These are phyloP conservation scores for Nyctanthes arbortristis DNA, from an alignment of 257 asterid genomes.

Conservation along the genomic window DNA sequence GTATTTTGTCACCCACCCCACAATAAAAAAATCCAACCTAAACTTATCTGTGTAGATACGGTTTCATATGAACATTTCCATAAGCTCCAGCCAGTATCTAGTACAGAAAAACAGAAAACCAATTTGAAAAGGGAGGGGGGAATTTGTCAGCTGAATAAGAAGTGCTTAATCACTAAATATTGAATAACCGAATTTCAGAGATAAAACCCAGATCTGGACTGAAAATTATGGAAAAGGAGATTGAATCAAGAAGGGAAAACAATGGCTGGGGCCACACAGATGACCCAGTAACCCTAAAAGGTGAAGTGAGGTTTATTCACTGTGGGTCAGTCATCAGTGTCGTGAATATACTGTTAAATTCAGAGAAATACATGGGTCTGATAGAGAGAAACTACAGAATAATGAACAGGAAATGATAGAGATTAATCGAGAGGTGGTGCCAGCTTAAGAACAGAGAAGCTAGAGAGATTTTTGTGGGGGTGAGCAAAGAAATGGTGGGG, in stretches of 20 bases:
- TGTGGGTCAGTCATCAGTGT: conserved; percentile 19
- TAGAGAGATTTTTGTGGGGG: conserved; percentile 17
- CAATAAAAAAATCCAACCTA: conserved; percentile 24
- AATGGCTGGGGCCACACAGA: background rate
- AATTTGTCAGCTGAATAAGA: conserved; percentile 4
- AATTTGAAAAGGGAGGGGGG: conserved; percentile 1
- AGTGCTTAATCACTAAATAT: conserved; percentile 19
- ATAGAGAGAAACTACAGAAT: conserved; percentile 23
- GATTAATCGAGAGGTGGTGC: conserved; percentile 29
- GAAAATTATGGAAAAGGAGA: background rate
- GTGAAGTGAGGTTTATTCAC: conserved; percentile 14
- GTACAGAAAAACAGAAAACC: conserved; percentile 19
- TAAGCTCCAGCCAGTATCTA: conserved; percentile 27
- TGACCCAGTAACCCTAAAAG: background rate
- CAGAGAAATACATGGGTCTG: background rate
- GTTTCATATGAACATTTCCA: background rate
- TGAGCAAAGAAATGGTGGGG: no score
- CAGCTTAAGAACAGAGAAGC: conserved; percentile 30
- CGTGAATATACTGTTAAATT: conserved; percentile 9
- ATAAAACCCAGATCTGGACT: conserved; percentile 16
- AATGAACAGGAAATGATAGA: conserved; percentile 19
- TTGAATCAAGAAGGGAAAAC: background rate
- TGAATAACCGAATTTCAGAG: conserved; percentile 1
- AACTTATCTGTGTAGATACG: conserved; percentile 19
- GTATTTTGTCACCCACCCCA: conserved; percentile 29